Conservation (phyloP, 2,329 filamentous ascomycete species). For the Chaetomium olivaceum region DNA sequence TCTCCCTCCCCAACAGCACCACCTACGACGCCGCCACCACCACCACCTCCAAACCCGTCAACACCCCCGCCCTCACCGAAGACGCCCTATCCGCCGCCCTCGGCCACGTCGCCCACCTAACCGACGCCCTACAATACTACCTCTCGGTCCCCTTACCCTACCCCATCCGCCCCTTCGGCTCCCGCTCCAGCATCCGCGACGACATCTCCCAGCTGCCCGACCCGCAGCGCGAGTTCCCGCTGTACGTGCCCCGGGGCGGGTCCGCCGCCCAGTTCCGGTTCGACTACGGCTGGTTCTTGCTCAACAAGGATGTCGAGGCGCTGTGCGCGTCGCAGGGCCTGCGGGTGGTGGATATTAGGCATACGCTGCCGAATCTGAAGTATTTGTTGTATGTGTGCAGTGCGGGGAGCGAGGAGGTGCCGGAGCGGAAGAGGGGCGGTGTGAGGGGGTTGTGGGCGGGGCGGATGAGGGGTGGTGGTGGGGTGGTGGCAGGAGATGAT, state of each 20-base stretch:
- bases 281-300: slow-evolving; percentile 92
- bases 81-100: slow-evolving; percentile 78
- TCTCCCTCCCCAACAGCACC: slow-evolving; percentile 83
- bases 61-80: slow-evolving; percentile 49
- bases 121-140: slow-evolving; percentile 78
- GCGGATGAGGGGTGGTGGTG: slow-evolving; percentile 42
- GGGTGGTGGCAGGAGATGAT: slow-evolving; percentile 35
- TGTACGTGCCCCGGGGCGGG: slow-evolving; percentile 65
- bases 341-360: slow-evolving; percentile 82
- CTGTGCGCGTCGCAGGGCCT: slow-evolving; percentile 67
- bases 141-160: slow-evolving; percentile 79
- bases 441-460: slow-evolving; percentile 60
- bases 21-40: slow-evolving; percentile 59
- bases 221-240: slow-evolving; percentile 72
- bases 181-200: slow-evolving; percentile 73
- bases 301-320: slow-evolving; percentile 90
- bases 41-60: slow-evolving; percentile 54
- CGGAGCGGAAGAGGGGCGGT: slow-evolving; percentile 61
- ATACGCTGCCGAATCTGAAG: slow-evolving; percentile 90
- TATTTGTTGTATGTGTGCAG: slow-evolving; percentile 89
- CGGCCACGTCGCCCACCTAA: slow-evolving; percentile 74
- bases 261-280: slow-evolving; percentile 82
- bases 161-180: slow-evolving; percentile 70
- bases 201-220: slow-evolving; percentile 62
- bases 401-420: slow-evolving; percentile 67